Evolutionary conservation across 768 basidiomycete genomes (phyloP).

Genomic region (Macrolepiota fuliginosa): DNA sequence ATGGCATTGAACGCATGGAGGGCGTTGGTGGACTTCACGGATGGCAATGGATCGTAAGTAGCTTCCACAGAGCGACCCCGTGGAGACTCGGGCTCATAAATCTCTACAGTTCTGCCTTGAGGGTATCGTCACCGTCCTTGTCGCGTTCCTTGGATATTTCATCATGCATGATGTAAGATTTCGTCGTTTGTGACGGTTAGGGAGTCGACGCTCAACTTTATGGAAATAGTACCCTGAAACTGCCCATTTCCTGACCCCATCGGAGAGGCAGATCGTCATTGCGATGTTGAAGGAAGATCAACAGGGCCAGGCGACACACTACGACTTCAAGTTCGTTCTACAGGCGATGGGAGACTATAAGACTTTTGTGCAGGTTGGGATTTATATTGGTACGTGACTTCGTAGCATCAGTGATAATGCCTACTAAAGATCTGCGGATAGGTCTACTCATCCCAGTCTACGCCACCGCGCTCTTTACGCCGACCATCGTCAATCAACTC

Average conservation of each 20-base stretch:
- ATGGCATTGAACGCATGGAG: slow-evolving; percentile 43
- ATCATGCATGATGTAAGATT: slow-evolving; percentile 49
- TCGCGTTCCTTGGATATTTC: slow-evolving; percentile 44
- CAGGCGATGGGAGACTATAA: slow-evolving; percentile 49
- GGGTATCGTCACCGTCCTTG: slow-evolving; percentile 40
- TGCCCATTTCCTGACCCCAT: slow-evolving; percentile 48
- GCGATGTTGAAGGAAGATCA: slow-evolving; percentile 43
- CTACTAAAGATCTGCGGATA: neutral
- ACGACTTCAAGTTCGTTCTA: slow-evolving; percentile 41
- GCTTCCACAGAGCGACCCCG: neutral
- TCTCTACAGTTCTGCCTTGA: slow-evolving; percentile 41
- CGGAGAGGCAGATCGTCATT: slow-evolving; percentile 38
- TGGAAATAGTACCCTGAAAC: slow-evolving; percentile 50
- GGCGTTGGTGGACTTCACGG: slow-evolving; percentile 36
- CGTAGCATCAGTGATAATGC: neutral
- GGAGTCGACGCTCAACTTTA: neutral
- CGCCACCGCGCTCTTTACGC: slow-evolving; percentile 44
- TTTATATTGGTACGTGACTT: slow-evolving; percentile 37
- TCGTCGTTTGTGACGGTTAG: neutral
- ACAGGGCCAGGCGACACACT: slow-evolving; percentile 44
- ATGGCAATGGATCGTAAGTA: slow-evolving; percentile 50
- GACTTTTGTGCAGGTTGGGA: slow-evolving; percentile 35
- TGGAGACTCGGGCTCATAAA: neutral
- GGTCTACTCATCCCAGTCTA: slow-evolving; percentile 44
- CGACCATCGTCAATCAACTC: slow-evolving; percentile 45